A percentile compares a stretch with the other conserved stretches of the same genome.
These are phyloP conservation scores for Dactylella cylindrospora DNA, from an alignment of 2,329 filamentous ascomycete genomes.

Conservation along the genomic window DNA sequence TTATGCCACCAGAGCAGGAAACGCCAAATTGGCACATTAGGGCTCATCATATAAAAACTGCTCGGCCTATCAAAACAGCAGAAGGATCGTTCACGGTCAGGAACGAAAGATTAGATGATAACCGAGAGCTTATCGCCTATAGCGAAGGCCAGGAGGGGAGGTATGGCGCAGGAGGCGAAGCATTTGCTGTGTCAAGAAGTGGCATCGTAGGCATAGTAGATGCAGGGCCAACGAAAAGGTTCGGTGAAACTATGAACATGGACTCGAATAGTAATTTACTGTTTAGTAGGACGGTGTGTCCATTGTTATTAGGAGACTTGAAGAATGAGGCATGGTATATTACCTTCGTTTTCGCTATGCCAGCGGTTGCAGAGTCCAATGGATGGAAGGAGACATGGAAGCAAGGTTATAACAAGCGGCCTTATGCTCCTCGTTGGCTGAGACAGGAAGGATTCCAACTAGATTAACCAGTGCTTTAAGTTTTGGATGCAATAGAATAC, in stretches of 20 bases:
- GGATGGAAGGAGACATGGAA: constrained; percentile 20
- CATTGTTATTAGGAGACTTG: constrained; percentile 66
- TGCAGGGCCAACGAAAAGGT: constrained; percentile 52
- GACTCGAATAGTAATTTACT: constrained; percentile 79
- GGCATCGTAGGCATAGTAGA: constrained; percentile 59
- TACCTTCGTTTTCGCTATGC: constrained; percentile 71
- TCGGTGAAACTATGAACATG: constrained; percentile 69
- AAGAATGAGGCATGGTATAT: constrained; percentile 65
- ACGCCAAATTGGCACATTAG: constrained; percentile 71
- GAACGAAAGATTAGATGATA: constrained; percentile 59
- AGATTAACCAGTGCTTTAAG: no score
- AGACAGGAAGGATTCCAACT: no score
- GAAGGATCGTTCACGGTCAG: constrained; percentile 74
- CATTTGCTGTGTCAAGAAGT: constrained; percentile 56
- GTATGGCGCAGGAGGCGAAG: constrained; percentile 50
- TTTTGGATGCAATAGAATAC: no score
- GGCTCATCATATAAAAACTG: constrained; percentile 63
- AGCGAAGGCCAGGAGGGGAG: constrained; percentile 54
- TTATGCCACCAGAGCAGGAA: constrained; percentile 62
- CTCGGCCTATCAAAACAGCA: constrained; percentile 66
- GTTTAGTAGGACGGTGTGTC: constrained; percentile 70
- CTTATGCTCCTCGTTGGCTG: constrained; percentile 8
- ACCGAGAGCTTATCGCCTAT: constrained; percentile 58
- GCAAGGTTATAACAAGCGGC: constrained; percentile 2
- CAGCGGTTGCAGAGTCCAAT: constrained; percentile 51